Conservation (phyloP, 768 basidiomycete species). For the Gloeophyllum trabeum region DNA sequence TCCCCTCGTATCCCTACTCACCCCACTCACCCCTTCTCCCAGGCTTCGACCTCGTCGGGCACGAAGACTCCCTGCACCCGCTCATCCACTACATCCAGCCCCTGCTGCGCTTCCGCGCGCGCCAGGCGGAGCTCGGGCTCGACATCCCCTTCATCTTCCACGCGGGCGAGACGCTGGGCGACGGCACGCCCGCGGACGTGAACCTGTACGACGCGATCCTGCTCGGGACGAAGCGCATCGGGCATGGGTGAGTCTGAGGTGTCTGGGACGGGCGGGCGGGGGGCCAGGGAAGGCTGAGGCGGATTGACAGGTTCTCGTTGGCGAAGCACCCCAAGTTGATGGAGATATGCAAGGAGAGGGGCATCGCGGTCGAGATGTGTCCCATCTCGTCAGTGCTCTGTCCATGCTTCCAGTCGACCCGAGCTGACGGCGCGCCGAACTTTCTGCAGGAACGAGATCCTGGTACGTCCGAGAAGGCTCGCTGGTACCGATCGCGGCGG, state of each 20-base stretch:
- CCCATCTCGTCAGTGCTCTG: conserved; percentile 64
- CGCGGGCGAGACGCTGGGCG: conserved; percentile 72
- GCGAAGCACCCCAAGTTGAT: conserved; percentile 68
- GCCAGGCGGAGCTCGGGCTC: conserved; percentile 43
- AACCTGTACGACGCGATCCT: conserved; percentile 76
- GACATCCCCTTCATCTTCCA: conserved; percentile 73
- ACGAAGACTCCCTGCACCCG: conserved; percentile 51
- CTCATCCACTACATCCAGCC: conserved; percentile 52
- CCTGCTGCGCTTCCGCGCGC: conserved; percentile 45
- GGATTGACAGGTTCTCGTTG: conserved; percentile 49
- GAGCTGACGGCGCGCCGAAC: conserved; percentile 1
- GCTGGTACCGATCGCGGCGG: neutral
- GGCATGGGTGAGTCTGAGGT: conserved; percentile 65
- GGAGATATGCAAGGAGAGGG: conserved; percentile 48
- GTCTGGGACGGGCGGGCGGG: too few species aligned
- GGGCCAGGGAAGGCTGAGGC: neutral
- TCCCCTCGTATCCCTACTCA: neutral
- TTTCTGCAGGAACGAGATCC: conserved; percentile 55
- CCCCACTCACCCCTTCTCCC: neutral
- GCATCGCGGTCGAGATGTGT: conserved; percentile 64
- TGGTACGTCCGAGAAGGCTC: conserved; percentile 28
- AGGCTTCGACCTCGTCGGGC: conserved; percentile 79
- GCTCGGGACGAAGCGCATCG: conserved; percentile 69
- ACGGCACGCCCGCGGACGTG: conserved; percentile 56
- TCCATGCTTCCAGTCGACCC: conserved; percentile 2